Conservation (phyloP, 2,329 filamentous ascomycete genomes). For the Polychaeton citri region DNA sequence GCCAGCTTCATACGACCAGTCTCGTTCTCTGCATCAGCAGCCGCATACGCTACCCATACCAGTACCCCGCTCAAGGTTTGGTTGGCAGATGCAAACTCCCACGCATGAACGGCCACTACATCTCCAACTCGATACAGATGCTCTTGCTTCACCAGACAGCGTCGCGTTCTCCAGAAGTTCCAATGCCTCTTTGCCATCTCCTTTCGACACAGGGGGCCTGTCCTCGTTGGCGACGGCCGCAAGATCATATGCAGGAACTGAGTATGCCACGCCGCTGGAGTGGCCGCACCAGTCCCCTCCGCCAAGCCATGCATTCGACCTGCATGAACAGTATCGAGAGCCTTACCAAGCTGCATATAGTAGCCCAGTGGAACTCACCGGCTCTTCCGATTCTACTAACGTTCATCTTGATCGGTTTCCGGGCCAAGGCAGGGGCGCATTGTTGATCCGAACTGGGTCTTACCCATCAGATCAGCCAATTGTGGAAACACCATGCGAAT, state of each 20-base stretch:
- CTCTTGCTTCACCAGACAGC: background rate
- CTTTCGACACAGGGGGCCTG: background rate
- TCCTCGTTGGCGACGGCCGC: background rate
- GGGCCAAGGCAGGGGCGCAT: background rate
- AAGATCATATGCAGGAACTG: background rate
- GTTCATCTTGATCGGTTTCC: background rate
- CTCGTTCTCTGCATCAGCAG: background rate
- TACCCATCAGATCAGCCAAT: background rate
- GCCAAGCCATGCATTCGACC: background rate
- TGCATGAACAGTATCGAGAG: background rate
- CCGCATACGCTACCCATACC: background rate
- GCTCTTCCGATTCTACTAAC: background rate
- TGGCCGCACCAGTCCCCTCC: background rate
- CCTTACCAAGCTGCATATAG: background rate
- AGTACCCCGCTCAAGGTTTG: background rate
- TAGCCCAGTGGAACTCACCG: background rate
- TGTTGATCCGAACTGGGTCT: background rate
- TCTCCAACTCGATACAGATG: background rate
- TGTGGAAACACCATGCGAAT: background rate
- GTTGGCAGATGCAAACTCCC: background rate
- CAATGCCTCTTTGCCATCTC: background rate
- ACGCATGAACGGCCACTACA: background rate
- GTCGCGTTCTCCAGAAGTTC: background rate
- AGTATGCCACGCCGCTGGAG: background rate
- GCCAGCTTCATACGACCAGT: conserved; percentile 4